phyloP scores from a whole-genome alignment of 495 filamentous ascomycete genomes.

The Evernia prunastri region DNA sequence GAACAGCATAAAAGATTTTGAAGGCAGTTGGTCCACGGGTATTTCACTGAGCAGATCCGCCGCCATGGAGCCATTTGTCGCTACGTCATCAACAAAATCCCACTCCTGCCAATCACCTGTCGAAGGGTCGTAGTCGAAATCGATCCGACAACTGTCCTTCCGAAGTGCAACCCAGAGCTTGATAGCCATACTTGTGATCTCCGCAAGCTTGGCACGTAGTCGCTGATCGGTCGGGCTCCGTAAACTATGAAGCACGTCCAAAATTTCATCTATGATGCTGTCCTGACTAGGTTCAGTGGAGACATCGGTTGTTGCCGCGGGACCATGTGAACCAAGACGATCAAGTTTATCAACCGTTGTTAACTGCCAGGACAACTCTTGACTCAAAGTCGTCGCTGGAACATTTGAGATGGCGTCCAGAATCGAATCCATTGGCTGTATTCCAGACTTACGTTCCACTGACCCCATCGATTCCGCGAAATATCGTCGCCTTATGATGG shows the following conservation, averaged over 20 bases:
- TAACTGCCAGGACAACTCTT: constrained; percentile 7
- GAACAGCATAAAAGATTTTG: constrained; percentile 8
- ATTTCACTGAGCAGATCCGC: neutral
- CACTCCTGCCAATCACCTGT: constrained; percentile 3
- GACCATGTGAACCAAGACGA: constrained; percentile 1
- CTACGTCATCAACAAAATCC: constrained; percentile 2
- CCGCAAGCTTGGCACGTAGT: constrained; percentile 7
- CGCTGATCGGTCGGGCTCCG: neutral
- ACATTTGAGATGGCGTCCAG: constrained; percentile 3
- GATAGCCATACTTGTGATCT: constrained; percentile 4
- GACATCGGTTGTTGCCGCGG: neutral
- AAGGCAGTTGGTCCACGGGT: neutral
- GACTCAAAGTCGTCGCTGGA: constrained; percentile 9
- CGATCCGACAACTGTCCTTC: constrained; percentile 12
- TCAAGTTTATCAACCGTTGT: constrained; percentile 16
- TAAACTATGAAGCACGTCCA: constrained; percentile 9
- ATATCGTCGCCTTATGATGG: constrained; percentile 3
- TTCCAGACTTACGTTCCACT: neutral
- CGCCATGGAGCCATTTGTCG: neutral
- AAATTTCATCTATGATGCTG: constrained; percentile 6
- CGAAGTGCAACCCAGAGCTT: constrained; percentile 10
- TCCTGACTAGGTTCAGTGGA: constrained; percentile 4
- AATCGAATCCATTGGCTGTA: constrained; percentile 10
- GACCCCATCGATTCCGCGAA: neutral
- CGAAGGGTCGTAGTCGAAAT: constrained; percentile 12